phyloP scores from a whole-genome alignment of 148 eudicot genomes.

The Simmondsia chinensis region DNA sequence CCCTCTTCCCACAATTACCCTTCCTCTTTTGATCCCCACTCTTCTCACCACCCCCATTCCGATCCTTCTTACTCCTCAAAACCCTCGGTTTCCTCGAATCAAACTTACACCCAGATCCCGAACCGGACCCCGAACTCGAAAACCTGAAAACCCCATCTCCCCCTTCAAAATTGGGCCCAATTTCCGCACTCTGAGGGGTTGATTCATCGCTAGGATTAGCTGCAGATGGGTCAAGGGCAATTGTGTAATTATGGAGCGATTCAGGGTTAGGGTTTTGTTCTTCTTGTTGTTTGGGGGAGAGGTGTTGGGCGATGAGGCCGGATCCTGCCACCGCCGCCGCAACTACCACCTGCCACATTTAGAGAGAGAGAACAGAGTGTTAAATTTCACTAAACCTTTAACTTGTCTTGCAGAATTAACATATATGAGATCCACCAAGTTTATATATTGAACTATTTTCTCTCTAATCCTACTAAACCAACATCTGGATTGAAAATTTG shows the following conservation, averaged over 20 bases:
- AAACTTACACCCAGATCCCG: not conserved
- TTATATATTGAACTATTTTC: too few species aligned
- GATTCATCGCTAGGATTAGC: not conserved
- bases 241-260: not conserved
- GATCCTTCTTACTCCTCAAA: conserved; percentile 18
- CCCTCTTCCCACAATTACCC: conserved; percentile 25
- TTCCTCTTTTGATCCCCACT: conserved; percentile 20
- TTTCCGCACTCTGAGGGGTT: not conserved
- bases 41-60: conserved; percentile 8
- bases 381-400: too few species aligned
- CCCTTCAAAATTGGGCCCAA: not conserved
- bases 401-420: too few species aligned
- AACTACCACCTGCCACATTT: conserved; percentile 53
- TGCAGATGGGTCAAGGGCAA: conserved; percentile 5
- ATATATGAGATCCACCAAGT: too few species aligned
- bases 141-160: conserved; percentile 36
- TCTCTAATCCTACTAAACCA: too few species aligned
- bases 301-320: conserved; percentile 37
- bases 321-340: conserved; percentile 75
- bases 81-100: conserved; percentile 14
- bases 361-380: too few species aligned
- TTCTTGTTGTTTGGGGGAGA: conserved; percentile 9
- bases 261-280: conserved; percentile 2
- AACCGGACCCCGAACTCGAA: conserved; percentile 30
- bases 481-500: too few species aligned